Base-by-base conservation (phyloP, 371 early-diverging fungal species). In the Phascolomyces articulosus region DNA sequence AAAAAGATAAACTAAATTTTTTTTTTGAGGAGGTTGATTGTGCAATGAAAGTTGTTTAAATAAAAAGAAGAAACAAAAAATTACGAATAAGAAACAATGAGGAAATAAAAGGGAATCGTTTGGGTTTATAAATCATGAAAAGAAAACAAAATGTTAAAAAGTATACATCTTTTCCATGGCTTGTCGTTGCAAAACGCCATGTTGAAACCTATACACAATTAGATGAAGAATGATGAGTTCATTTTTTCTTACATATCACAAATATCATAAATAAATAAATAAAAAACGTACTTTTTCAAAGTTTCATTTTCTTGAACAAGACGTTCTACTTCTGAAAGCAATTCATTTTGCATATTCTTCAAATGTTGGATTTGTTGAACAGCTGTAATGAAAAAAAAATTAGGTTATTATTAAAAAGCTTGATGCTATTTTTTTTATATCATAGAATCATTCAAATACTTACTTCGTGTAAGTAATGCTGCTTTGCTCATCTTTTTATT, bases 401-500 rank as follows among this genome's bases (percentile, higher is more conserved):
- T 11, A 15, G 9, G 15, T 27, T 27, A 24, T 59, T 6, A 47
- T 23, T 40, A 57, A 21, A 13, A 20, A 57, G 10, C 18, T 13
- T 40, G n/a, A 9, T 24, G 40, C 26, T 20, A 2, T 31, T 38
- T 20, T 28, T 38, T 20, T 4, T 29, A 28, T 15, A 29, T 13
- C 16, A 29, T 34, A 20, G 2, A 4, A 55, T 21, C n/a, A n/a
- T n/a, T n/a, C n/a, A 16, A 40, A 1, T 21, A 59, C 79, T 57
- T 77, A 83, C 83, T 82, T 76, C 82, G 72, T 26, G 79, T 79
- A 47, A 85, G 72, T 44, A 85, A 65, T 51, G 81, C 78, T 40
- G 86, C 86, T 64, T 85, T 85, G 60, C 82, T 81, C 78, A 85
- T 82, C 60, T 85, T 84, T 60, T 84, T 83, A 60, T 78, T 82